Evolutionary conservation across 495 filamentous ascomycete species (phyloP), one percentile per base, ranked within the genome.

Genomic region (Aspergillus incahuasiensis): DNA sequence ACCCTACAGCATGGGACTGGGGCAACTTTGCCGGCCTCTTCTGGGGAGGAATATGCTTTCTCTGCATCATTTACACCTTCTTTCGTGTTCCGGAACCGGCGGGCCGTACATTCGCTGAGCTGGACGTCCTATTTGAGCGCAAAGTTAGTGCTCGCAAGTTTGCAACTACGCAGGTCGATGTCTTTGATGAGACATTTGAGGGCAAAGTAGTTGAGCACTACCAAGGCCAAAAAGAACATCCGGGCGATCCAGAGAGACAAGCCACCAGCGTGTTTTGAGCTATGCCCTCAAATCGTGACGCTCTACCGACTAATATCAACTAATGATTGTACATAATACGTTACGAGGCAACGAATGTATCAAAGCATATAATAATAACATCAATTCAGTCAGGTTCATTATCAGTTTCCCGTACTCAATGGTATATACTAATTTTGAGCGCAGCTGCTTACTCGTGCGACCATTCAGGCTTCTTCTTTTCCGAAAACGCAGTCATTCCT

Each of bases 381-480:
- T 45, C 16, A 32, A 38, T 38, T 22, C 16, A 38, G n/a, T 21
- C 19, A 45, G 43, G 16, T 30, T 25, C 18, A 38, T 38, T 34
- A 8, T 28, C 32, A 48, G 19, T 2, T 19, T 43, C 34, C 68
- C 79, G 65, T 76, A 52, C 46, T 30, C 18, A 4, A 11, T 15
- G 3, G 15, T 18, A 40, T 40, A 40, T 1, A 12, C 38, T 18
- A 40, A 40, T 12, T 9, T 18, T 16, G 13, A 40, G 38, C 15
- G 20, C 13, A 34, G 19, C 25, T 48, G 38, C 25, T 64, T 84
- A 97, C 68, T 92, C 83, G 67, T 97, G 71, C 21, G 79, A 84
- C 94, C 94, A 98, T 69, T 95, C 82, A 1, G 94, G 76, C 79
- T 95, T 92, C 77, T 88, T 83, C 85, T 96, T 97, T 76, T 94